Percentiles rank a stretch among this genome's conserved stretches.
Evolutionary conservation across 2,329 filamentous ascomycete species (phyloP).

Genomic region (Cylindrodendrum hubeiense): DNA sequence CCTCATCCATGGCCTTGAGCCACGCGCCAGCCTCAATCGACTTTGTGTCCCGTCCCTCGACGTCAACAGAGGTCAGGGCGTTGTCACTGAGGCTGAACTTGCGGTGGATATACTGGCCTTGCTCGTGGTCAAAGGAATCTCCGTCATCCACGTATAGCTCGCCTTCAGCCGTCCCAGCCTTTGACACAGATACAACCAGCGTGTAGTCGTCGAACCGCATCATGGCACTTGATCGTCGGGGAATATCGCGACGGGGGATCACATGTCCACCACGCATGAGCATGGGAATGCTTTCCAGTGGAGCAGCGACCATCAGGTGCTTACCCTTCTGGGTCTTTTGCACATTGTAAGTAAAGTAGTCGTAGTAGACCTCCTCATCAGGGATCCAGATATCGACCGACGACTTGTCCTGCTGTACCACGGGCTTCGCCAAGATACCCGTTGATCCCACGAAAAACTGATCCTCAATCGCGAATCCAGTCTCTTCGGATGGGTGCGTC

Average conservation of each 20-base stretch:
- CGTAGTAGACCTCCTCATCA: conserved; percentile 90
- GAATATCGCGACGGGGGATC: conserved; percentile 88
- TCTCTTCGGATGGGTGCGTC: conserved; percentile 87
- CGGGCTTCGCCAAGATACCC: conserved; percentile 92
- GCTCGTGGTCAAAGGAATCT: conserved; percentile 88
- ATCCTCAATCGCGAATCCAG: conserved; percentile 89
- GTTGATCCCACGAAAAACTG: conserved; percentile 93
- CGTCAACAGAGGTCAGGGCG: conserved; percentile 77
- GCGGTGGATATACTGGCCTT: conserved; percentile 90
- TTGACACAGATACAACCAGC: conserved; percentile 79
- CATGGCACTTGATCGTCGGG: conserved; percentile 84
- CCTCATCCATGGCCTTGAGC: conserved; percentile 81
- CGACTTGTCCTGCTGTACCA: conserved; percentile 81
- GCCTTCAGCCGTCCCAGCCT: conserved; percentile 73
- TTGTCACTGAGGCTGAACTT: conserved; percentile 75
- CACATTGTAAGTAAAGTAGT: conserved; percentile 90
- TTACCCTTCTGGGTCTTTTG: conserved; percentile 79
- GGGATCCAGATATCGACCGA: conserved; percentile 87
- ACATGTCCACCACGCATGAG: conserved; percentile 95
- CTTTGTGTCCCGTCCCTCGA: conserved; percentile 65
- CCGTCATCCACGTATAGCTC: conserved; percentile 94
- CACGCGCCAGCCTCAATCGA: conserved; percentile 75
- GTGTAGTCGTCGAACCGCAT: conserved; percentile 98
- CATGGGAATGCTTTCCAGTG: conserved; percentile 87
- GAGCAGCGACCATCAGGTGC: conserved; percentile 77